Evolutionary conservation across 768 basidiomycete genomes (phyloP), one percentile per base, ranked within the genome.

Genomic region (Boletus rex-veris): DNA sequence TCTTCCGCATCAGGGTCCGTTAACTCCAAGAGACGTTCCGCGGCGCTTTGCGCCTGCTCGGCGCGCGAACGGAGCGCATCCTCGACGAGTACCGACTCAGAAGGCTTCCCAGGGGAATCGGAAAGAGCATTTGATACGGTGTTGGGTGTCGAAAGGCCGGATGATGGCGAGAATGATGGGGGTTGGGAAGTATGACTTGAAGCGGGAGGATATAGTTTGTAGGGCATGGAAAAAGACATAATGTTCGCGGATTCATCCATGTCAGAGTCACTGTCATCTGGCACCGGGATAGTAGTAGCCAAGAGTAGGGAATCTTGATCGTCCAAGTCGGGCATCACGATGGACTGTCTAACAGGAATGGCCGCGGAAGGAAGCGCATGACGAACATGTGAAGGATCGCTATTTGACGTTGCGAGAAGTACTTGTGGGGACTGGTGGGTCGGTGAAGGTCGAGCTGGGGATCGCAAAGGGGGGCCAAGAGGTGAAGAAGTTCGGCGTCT

Each of bases 31-130:
- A 98, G 72, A 45, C 91, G 81, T 66, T 92, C 87, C 1, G 95
- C 95, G 8, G 93, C 90, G 65, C 91, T 93, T 67, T 94, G 91
- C 0, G 95, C 95, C 66, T 97, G 95, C 61, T 90, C 90, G 2
- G 95, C 94, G 48, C 90, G 82, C 3, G 90, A 90, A 41, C 86
- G 81, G 60, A 96, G 70, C 30, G 86, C 92, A 65, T 96, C 94
- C 64, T 95, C 93, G 5, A 94, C 75, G 18, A 80, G 80, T 12
- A 83, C 75, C 43, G 37, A 14, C 73, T 75, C 47, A 59, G 78
- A 67, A 58, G 76, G 74, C 58, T 79, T 73, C 51, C 67, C 57
- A 48, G 72, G 58, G 3, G 83, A 81, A 24, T 80, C 81, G 0
- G 86, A 87, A 37, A 85, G 68, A 3, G 85, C 75, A 65, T 85